These are phyloP conservation scores for Mytilinidion resinicola DNA, from an alignment of 495 filamentous ascomycete species.

Conservation along the genomic window DNA sequence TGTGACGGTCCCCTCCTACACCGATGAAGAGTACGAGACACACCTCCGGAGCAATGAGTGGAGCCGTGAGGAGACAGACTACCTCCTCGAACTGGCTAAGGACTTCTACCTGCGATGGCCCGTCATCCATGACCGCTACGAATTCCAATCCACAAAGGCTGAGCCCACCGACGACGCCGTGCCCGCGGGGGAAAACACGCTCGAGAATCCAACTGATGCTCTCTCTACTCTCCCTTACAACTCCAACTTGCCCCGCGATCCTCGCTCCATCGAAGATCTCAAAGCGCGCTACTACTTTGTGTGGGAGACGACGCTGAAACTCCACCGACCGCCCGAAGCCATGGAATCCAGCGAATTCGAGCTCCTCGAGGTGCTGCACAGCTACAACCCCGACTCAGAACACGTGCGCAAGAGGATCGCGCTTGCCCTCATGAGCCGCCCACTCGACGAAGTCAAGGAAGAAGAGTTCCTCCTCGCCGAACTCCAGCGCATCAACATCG, in stretches of 20 bases:
- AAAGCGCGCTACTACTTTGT: constrained; percentile 87
- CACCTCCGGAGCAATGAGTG: constrained; percentile 69
- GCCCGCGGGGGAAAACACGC: constrained; percentile 1
- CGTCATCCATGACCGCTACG: constrained; percentile 89
- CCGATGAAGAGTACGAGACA: constrained; percentile 75
- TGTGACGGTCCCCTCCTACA: constrained; percentile 67
- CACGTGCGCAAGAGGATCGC: constrained; percentile 76
- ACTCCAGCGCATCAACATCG: constrained; percentile 78
- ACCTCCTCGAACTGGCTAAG: constrained; percentile 63
- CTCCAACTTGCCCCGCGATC: constrained; percentile 32
- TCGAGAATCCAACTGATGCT: constrained; percentile 36
- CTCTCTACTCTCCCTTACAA: constrained; percentile 32
- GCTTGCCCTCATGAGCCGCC: constrained; percentile 65
- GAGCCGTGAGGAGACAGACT: constrained; percentile 89
- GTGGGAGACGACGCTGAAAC: constrained; percentile 74
- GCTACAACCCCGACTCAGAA: constrained; percentile 76
- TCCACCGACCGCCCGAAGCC: constrained; percentile 71
- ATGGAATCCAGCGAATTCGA: constrained; percentile 81
- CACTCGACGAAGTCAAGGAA: constrained; percentile 81
- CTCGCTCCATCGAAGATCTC: constrained; percentile 76
- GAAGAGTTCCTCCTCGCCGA: constrained; percentile 84
- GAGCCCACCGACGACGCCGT: neutral
- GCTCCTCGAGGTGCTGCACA: constrained; percentile 73
- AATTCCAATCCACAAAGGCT: constrained; percentile 46
- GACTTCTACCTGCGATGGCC: constrained; percentile 84